Evolutionary conservation across 2,329 filamentous ascomycete genomes (phyloP), one percentile per base, ranked within the genome.

Genomic region (Dothistroma pini): DNA sequence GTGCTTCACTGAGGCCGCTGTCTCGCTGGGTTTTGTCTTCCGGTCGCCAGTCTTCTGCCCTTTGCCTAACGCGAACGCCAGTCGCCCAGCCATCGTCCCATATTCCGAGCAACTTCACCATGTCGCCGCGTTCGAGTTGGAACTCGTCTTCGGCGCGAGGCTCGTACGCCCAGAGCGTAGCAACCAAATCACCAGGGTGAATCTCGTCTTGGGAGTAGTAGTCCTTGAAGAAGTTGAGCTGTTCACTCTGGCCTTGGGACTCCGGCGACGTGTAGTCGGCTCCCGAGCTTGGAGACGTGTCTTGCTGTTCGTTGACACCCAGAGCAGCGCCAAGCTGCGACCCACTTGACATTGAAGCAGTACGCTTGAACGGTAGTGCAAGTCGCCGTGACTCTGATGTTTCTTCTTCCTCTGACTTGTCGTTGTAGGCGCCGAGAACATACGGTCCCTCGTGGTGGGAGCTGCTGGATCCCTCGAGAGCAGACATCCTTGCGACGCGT

Each of bases 51-150:
- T 97, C 91, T 63, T 97, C 93, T 2, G 92, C 92, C 58, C 86
- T 84, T 70, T 96, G 90, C 57, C 88, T 83, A 59, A 96, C 79
- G 72, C 96, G 83, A 58, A 97, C 84, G 70, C 95, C 95, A 1
- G 95, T 99, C 11, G 95, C 95, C 95, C 95, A 99, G 52, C 95
- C 95, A 74, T 99, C 95, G 71, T 99, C 95, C 95, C 95, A 99
- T 68, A 99, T 99, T 64, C 95, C 95, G 34, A 97, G 89, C 14
- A 99, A 88, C 79, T 97, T 97, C 71, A 99, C 84, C 93, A 99
- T 97, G 73, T 99, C 95, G 57, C 95, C 95, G 61, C 95, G 87
- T 71, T 97, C 95, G 41, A 99, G 81, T 44, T 91, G 83, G 72
- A 97, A 97, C 73, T 99, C 95, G 71, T 99, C 95, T 32, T 87